Evolutionary conservation across 2,329 filamentous ascomycete species (phyloP), one percentile per base, ranked within the genome.

Genomic region (Cytospora piceae): DNA sequence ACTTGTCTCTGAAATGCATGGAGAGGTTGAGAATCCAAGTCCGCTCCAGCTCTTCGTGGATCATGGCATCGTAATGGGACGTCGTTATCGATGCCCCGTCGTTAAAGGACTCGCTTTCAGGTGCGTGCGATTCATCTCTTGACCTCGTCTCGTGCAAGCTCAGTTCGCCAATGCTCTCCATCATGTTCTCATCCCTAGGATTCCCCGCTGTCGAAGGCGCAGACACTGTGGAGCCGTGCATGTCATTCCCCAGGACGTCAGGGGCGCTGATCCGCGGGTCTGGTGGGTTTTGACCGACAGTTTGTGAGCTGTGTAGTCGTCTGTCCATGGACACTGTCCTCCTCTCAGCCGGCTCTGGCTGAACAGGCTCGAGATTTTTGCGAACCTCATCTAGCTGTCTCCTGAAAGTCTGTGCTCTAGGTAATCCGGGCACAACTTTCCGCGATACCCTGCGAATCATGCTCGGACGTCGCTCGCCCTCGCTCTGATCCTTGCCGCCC

Each of bases 1-100:
- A 96, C 72, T 90, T 90, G 78, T 99, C 95, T 66, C 94, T 88
- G 77, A 97, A 99, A 77, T 97, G 93, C 95, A 99, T 97, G 78
- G 93, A 97, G 67, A 98, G 84, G 74, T 99, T 99, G 71, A 99
- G 82, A 67, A 99, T 98, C 95, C 95, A 99, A 73, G 86, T 89
- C 67, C 84, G 86, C 73, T 97, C 93, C 63, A 97, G 84, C 77
- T 98, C 94, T 69, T 91, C 87, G 69, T 90, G 87, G 70, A 97
- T 85, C 71, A 87, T 82, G 61, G 82, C 80, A 61, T 90, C 86
- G 72, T 91, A 85, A 66, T 83, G 78, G 3, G 83, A 82, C 4
- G 80, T 80, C 20, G 83, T 82, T 68, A 82, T 77, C 24, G 83
- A 85, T 27, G 77, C 80, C 2, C 77, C 76, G 70, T 86, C 83